Evolutionary conservation across 768 basidiomycete genomes (phyloP).

Genomic region (Termitomyces sp.): DNA sequence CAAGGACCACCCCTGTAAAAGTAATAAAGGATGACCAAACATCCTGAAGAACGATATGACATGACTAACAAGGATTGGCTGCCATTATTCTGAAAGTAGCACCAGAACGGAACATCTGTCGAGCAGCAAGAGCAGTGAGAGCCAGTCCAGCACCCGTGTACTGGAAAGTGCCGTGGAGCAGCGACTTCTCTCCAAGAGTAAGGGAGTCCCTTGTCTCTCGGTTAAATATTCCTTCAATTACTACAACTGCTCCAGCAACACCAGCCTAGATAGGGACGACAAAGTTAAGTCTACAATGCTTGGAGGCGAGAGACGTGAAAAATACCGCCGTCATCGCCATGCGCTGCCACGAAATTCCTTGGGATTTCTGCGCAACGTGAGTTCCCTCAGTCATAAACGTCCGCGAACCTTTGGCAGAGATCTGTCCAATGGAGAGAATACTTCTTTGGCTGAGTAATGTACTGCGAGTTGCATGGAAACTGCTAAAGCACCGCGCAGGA

Average conservation of each 20-base stretch:
- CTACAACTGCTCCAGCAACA: conserved; percentile 65
- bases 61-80: conserved; percentile 68
- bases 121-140: conserved; percentile 74
- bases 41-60: neutral
- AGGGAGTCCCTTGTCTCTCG: conserved; percentile 73
- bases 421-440: conserved; percentile 17
- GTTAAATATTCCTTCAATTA: conserved; percentile 64
- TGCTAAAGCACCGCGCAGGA: conserved; percentile 18
- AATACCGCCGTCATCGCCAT: conserved; percentile 48
- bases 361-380: conserved; percentile 24
- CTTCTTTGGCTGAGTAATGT: conserved; percentile 22
- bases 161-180: conserved; percentile 74
- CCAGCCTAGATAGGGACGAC: conserved; percentile 42
- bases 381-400: conserved; percentile 41
- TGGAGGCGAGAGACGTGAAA: conserved; percentile 5
- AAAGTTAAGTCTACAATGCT: neutral
- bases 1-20: conserved; percentile 68
- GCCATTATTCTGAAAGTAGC: conserved; percentile 71
- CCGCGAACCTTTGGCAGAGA: conserved; percentile 31
- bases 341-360: conserved; percentile 29
- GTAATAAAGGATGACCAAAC: neutral
- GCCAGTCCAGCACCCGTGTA: conserved; percentile 80
- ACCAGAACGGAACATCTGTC: conserved; percentile 69
- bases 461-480: conserved; percentile 23
- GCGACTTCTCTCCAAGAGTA: conserved; percentile 54